Percentiles rank a stretch among this genome's conserved stretches.
phyloP scores from a whole-genome alignment of 257 asterid species.

The Lycium barbarum region DNA sequence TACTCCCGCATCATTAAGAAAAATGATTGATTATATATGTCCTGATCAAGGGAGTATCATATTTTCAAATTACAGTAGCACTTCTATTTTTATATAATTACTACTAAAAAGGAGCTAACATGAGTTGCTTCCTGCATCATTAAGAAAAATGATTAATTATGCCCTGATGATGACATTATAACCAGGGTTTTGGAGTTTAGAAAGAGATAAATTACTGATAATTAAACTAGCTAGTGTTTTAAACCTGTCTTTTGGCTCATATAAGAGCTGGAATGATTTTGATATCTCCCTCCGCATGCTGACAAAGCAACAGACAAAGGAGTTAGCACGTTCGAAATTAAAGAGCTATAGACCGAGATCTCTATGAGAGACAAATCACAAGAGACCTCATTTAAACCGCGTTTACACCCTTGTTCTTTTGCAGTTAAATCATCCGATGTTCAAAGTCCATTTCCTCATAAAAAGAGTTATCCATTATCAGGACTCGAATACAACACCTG shows the following conservation, averaged over 20 bases:
- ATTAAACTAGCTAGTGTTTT: background rate
- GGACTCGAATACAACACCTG: background rate
- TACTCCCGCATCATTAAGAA: background rate
- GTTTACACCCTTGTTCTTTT: background rate
- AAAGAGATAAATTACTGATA: background rate
- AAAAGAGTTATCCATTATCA: background rate
- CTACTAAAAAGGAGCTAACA: background rate
- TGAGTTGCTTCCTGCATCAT: background rate
- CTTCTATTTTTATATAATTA: background rate
- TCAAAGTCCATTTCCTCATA: too few species aligned
- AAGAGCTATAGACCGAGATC: background rate
- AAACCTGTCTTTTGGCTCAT: background rate
- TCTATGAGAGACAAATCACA: background rate
- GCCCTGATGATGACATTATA: too few species aligned
- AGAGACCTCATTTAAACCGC: background rate
- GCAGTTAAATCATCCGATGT: background rate
- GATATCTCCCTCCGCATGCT: background rate
- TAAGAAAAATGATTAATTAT: background rate
- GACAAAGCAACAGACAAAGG: slow-evolving; percentile 25
- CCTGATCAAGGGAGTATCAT: background rate
- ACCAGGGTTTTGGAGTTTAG: background rate
- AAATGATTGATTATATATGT: background rate
- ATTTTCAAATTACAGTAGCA: background rate
- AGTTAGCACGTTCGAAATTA: slow-evolving; percentile 10
- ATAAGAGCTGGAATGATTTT: slow-evolving; percentile 11